Percentiles rank a stretch among this genome's conserved stretches.
Evolutionary conservation across 257 asterid genomes (phyloP).

Genomic region (Nicotiana sylvestris): DNA sequence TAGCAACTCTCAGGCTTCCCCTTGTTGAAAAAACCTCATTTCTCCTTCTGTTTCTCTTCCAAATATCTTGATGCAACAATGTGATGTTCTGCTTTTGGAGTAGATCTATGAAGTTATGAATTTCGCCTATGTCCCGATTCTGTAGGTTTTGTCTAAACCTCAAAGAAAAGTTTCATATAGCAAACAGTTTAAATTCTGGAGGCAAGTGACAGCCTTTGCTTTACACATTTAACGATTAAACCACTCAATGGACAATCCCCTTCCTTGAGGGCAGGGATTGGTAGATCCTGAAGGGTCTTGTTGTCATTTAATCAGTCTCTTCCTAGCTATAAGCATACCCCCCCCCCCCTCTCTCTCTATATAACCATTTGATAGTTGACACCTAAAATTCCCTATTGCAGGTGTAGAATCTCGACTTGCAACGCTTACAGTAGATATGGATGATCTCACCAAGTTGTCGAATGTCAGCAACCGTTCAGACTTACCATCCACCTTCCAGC

Average conservation of each 20-base stretch:
- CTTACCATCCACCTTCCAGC: slow-evolving; percentile 71
- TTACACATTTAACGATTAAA: not conserved
- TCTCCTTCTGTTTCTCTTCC: not conserved
- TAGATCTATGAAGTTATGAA: not conserved
- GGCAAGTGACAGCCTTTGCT: not conserved
- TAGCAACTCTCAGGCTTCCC: slow-evolving; percentile 42
- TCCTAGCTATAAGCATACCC: not conserved
- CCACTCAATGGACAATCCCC: not conserved
- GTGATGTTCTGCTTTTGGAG: not conserved
- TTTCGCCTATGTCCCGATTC: not conserved
- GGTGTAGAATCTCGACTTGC: slow-evolving; percentile 99
- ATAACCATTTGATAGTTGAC: slow-evolving; percentile 6
- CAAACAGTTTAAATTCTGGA: not conserved
- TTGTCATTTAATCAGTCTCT: not conserved
- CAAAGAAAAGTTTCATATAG: not conserved
- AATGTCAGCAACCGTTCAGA: slow-evolving; percentile 42
- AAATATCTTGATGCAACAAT: not conserved
- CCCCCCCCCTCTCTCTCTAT: not conserved
- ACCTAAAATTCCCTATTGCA: slow-evolving; percentile 17
- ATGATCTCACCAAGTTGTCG: slow-evolving; percentile 55
- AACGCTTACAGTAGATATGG: slow-evolving; percentile 74
- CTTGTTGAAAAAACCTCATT: not conserved
- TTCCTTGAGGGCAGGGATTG: not conserved
- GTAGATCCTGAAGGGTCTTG: not conserved
- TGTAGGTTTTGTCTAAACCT: not conserved